Evolutionary conservation across 2,329 filamentous ascomycete species (phyloP), one percentile per base, ranked within the genome.

Genomic region (Epichloe sylvatica): DNA sequence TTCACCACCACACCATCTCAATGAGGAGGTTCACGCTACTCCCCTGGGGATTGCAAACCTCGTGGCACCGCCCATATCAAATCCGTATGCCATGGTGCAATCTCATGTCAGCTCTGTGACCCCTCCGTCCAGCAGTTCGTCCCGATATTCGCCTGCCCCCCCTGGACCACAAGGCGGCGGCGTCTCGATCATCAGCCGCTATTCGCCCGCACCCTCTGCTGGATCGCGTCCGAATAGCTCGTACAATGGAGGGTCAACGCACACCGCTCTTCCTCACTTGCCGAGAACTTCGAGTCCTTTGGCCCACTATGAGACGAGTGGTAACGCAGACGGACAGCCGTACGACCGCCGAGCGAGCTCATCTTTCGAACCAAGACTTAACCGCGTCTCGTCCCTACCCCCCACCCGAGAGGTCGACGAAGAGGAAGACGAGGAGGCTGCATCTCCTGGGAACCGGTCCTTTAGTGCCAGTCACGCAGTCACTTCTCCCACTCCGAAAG

Each of bases 251-350:
- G 63, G 64, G 52, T 49, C 64, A 15, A 58, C 71, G 8, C 69
- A 73, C 25, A 66, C 75, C 13, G 62, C 71, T 37, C 65, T 81
- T 39, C 68, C 77, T 44, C 78, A 83, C 57, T 73, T 79, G 53
- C 80, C 80, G 8, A 70, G 80, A 54, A 83, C 80, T 2, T 83
- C 80, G 2, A 84, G 80, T 54, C 80, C 80, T 0, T 62, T 83
- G 51, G 80, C 80, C 5, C 78, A 83, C 56, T 82, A 80, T 51
- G 80, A 83, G 60, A 69, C 72, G 11, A 70, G 69, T 7, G 67
- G 69, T 48, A 68, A 70, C 34, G 65, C 67, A 43, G 74, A 77
- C n/a, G 54, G 54, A 15, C 53, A 61, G n/a, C 60, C 68, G 37
- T 56, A 66, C n/a, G 70, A 75, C 51, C 69, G 75, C 41, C 73